Conservation (phyloP, 805 yeast genomes). For the Candida alai region DNA sequence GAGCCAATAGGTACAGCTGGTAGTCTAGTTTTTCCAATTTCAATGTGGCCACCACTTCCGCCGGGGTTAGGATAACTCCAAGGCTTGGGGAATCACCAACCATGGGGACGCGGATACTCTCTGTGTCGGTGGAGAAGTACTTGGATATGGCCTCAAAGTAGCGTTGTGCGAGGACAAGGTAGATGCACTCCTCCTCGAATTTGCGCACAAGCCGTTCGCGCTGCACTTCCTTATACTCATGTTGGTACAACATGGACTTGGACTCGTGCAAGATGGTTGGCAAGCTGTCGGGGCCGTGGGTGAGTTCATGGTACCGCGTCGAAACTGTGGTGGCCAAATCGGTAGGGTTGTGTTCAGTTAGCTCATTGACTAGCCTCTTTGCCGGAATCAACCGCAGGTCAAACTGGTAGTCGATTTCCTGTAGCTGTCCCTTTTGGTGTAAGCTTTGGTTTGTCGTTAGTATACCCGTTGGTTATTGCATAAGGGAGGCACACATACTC, state of each 20-base stretch:
- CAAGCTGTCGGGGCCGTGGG: neutral
- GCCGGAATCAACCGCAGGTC: conserved; percentile 7
- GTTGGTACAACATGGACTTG: conserved; percentile 6
- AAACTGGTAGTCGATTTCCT: conserved; percentile 10
- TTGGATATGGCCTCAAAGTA: conserved; percentile 16
- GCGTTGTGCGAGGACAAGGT: conserved; percentile 14
- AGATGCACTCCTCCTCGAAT: conserved; percentile 19
- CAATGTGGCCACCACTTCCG: conserved; percentile 11
- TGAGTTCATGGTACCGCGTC: too few species aligned
- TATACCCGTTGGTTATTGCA: neutral
- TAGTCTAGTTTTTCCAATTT: conserved; percentile 13
- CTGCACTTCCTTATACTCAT: conserved; percentile 13
- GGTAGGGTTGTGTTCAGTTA: neutral
- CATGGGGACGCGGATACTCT: conserved; percentile 7
- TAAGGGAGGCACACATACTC: conserved; percentile 8
- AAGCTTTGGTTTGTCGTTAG: conserved; percentile 5
- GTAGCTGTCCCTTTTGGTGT: conserved; percentile 5
- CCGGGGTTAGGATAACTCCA: conserved; percentile 21
- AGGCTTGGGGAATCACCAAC: conserved; percentile 2
- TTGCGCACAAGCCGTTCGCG: conserved; percentile 17
- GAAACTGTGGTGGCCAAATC: neutral
- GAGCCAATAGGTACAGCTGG: conserved; percentile 18
- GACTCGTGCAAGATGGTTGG: conserved; percentile 1
- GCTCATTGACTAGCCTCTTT: conserved; percentile 4
- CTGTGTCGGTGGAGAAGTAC: conserved; percentile 5